Evolutionary conservation across 2,329 filamentous ascomycete genomes (phyloP).

Genomic region (Fusarium xylarioides): DNA sequence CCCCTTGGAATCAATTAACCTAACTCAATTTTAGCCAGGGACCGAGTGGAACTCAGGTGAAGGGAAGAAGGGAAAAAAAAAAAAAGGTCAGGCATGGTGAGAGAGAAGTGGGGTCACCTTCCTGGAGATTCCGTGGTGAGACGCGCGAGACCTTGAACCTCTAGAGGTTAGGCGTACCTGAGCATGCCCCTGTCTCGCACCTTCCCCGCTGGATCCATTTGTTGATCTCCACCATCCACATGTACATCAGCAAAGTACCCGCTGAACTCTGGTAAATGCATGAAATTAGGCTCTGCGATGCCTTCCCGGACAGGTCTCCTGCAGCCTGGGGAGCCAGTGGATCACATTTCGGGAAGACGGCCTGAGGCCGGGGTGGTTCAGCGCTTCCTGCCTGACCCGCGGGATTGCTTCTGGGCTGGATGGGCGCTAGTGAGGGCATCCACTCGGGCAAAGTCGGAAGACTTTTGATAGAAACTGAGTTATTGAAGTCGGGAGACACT

Average conservation of each 20-base stretch:
- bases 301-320: slow-evolving; percentile 11
- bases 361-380: slow-evolving; percentile 12
- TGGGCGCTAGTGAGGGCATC: slow-evolving; percentile 33
- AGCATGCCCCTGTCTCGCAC: slow-evolving; percentile 29
- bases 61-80: slow-evolving; percentile 1
- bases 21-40: slow-evolving; percentile 19
- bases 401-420: slow-evolving; percentile 32
- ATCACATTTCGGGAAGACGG: no score
- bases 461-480: slow-evolving; percentile 21
- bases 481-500: slow-evolving; percentile 40
- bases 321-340: slow-evolving; percentile 26
- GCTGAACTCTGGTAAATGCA: slow-evolving; percentile 25
- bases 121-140: slow-evolving; percentile 40
- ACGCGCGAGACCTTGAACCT: slow-evolving; percentile 42
- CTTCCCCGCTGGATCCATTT: slow-evolving; percentile 23
- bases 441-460: slow-evolving; percentile 41
- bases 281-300: slow-evolving; percentile 11
- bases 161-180: slow-evolving; percentile 45
- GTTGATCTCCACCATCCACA: slow-evolving; percentile 9
- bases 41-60: slow-evolving; percentile 25
- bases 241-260: neutral
- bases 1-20: slow-evolving; percentile 4
- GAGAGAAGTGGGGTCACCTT: slow-evolving; percentile 22
- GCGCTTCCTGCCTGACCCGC: slow-evolving; percentile 32
- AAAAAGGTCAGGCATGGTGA: slow-evolving; percentile 25